Evolutionary conservation across 108 stramenopile species (phyloP).

Genomic region (Seminavis robusta): DNA sequence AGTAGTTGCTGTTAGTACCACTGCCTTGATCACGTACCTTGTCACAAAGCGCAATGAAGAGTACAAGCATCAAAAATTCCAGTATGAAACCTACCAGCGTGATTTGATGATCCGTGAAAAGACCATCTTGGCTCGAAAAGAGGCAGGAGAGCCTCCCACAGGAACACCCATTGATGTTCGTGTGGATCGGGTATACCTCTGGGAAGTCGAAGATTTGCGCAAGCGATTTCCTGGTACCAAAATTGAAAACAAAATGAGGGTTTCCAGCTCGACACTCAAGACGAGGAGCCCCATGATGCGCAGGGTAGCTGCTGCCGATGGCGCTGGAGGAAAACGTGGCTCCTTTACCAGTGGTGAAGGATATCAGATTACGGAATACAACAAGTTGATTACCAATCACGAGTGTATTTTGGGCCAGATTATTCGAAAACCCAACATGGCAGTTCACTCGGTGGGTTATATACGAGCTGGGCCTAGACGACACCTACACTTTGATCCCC

Average conservation of each 20-base stretch:
- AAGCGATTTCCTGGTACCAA: slow-evolving; percentile 41
- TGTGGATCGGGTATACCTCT: slow-evolving; percentile 62
- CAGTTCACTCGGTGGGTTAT: slow-evolving; percentile 53
- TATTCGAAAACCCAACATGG: slow-evolving; percentile 61
- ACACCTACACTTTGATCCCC: slow-evolving; percentile 87
- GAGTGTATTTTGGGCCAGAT: slow-evolving; percentile 86
- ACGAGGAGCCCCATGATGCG: slow-evolving; percentile 13
- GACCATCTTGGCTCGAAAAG: slow-evolving; percentile 25
- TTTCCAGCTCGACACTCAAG: slow-evolving; percentile 6
- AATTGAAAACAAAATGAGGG: slow-evolving; percentile 32
- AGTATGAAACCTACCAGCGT: slow-evolving; percentile 19
- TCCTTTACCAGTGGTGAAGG: neutral
- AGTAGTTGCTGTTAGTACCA: neutral
- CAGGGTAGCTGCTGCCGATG: slow-evolving; percentile 12
- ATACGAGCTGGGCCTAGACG: slow-evolving; percentile 86
- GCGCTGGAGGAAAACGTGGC: too few relatives aligned
- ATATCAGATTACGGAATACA: slow-evolving; percentile 47
- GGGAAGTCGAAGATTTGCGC: slow-evolving; percentile 76
- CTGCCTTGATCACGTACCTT: slow-evolving; percentile 2
- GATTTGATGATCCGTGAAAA: slow-evolving; percentile 34
- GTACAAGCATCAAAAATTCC: neutral
- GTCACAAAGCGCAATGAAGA: slow-evolving; percentile 4
- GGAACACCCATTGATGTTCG: slow-evolving; percentile 52
- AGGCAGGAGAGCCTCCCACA: slow-evolving; percentile 35
- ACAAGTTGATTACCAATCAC: slow-evolving; percentile 76